These are phyloP conservation scores for Ramaria sp. DNA, from an alignment of 768 basidiomycete species.

Conservation along the genomic window DNA sequence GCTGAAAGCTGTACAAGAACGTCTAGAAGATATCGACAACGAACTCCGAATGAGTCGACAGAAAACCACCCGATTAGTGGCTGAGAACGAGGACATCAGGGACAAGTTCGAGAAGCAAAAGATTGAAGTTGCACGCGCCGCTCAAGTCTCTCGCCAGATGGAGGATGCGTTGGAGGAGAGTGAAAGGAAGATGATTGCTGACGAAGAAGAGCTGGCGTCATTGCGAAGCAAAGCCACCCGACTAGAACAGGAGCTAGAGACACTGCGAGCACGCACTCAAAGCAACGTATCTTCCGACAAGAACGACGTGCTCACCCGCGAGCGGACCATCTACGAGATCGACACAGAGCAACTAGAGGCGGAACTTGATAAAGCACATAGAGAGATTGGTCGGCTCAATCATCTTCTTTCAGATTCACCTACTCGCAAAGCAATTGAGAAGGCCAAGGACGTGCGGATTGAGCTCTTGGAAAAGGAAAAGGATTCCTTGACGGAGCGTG, in stretches of 20 bases:
- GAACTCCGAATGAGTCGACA: slow-evolving; percentile 39
- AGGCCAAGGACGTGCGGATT: slow-evolving; percentile 65
- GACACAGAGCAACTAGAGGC: slow-evolving; percentile 60
- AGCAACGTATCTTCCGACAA: slow-evolving; percentile 31
- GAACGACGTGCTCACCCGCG: slow-evolving; percentile 16
- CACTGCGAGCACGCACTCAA: background rate
- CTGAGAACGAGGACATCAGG: slow-evolving; percentile 35
- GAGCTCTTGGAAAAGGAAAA: slow-evolving; percentile 68
- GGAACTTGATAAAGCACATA: slow-evolving; percentile 68
- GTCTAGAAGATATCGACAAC: slow-evolving; percentile 44
- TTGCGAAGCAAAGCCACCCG: slow-evolving; percentile 8
- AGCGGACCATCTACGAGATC: slow-evolving; percentile 40
- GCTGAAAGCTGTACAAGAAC: slow-evolving; percentile 39
- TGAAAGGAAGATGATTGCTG: slow-evolving; percentile 56
- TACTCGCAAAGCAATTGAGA: slow-evolving; percentile 65
- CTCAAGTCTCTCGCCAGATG: slow-evolving; percentile 52
- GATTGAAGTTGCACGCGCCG: slow-evolving; percentile 33
- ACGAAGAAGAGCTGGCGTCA: slow-evolving; percentile 11
- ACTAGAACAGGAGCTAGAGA: slow-evolving; percentile 7
- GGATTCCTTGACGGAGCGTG: slow-evolving; percentile 62
- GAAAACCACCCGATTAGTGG: slow-evolving; percentile 31
- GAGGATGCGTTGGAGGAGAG: slow-evolving; percentile 68
- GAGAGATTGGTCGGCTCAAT: slow-evolving; percentile 62
- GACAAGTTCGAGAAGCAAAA: slow-evolving; percentile 42
- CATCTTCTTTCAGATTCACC: slow-evolving; percentile 60